These are phyloP conservation scores for Trebouxiophyceae sp. DNA, from an alignment of 163 green algal species.

Conservation along the genomic window DNA sequence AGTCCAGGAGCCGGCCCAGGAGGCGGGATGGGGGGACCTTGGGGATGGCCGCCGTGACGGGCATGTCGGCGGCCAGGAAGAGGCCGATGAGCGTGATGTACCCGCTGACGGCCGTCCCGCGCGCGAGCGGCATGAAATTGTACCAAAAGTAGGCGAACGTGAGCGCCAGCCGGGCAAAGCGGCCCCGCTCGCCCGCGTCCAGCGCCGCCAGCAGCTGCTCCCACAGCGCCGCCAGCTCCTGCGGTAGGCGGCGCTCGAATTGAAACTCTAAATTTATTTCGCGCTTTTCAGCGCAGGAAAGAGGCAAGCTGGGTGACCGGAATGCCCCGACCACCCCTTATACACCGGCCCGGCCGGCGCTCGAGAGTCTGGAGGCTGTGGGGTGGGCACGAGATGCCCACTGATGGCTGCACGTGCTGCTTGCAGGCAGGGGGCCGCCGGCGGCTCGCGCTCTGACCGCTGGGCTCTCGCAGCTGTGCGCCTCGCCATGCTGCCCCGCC, in stretches of 20 bases:
- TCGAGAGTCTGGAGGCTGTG: too few relatives aligned
- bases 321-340: too few relatives aligned
- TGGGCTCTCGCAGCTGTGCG: too few relatives aligned
- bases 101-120: slow-evolving; percentile 75
- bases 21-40: slow-evolving; percentile 30
- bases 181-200: slow-evolving; percentile 11
- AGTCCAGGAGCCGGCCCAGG: background rate
- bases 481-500: too few relatives aligned
- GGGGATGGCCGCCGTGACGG: slow-evolving; percentile 61
- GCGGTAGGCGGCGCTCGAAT: too few relatives aligned
- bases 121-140: slow-evolving; percentile 93
- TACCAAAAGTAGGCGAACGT: slow-evolving; percentile 69
- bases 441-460: too few relatives aligned
- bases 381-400: too few relatives aligned
- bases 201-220: slow-evolving; percentile 52
- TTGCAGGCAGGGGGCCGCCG: too few relatives aligned
- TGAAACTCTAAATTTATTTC: background rate
- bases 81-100: slow-evolving; percentile 76
- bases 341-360: too few relatives aligned
- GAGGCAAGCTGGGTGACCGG: too few relatives aligned
- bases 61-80: slow-evolving; percentile 76
- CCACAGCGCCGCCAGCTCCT: slow-evolving; percentile 66
- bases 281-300: too few relatives aligned
- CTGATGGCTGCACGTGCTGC: too few relatives aligned
- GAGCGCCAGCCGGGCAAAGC: slow-evolving; percentile 22